Evolutionary conservation across 345 rosid genomes (phyloP).

Genomic region (Eucalyptus microcorys): DNA sequence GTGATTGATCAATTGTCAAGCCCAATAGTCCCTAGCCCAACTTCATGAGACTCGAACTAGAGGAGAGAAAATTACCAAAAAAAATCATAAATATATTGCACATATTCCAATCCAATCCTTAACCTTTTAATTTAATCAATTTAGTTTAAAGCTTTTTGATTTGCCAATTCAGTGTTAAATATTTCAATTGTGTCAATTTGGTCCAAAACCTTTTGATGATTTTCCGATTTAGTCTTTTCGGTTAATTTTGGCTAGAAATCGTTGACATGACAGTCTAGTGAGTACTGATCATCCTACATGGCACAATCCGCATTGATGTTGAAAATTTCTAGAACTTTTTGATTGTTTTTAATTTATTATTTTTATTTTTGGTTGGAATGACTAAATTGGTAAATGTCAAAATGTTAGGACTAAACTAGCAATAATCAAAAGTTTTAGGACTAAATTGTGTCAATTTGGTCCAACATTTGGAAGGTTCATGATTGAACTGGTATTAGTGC

Average conservation of each 20-base stretch:
- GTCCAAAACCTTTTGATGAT: background rate
- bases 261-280: rapidly evolving
- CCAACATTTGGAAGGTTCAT: background rate
- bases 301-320: rapidly evolving
- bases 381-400: no score
- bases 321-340: no score
- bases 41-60: background rate
- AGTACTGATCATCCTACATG: background rate
- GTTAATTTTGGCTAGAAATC: background rate
- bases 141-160: no score
- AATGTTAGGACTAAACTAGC: background rate
- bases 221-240: no score
- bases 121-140: background rate
- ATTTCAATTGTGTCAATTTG: background rate
- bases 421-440: background rate
- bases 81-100: no score
- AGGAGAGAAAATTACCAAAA: background rate
- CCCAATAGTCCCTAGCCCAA: background rate
- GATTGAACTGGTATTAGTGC: background rate
- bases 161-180: no score
- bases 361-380: background rate
- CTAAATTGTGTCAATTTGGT: no score
- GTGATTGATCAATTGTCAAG: background rate
- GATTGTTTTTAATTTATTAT: no score
- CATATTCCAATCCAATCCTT: background rate